Percentiles rank a stretch among this genome's conserved stretches.
Conservation (phyloP, 305 asterid species). For the Striga hermonthica region DNA sequence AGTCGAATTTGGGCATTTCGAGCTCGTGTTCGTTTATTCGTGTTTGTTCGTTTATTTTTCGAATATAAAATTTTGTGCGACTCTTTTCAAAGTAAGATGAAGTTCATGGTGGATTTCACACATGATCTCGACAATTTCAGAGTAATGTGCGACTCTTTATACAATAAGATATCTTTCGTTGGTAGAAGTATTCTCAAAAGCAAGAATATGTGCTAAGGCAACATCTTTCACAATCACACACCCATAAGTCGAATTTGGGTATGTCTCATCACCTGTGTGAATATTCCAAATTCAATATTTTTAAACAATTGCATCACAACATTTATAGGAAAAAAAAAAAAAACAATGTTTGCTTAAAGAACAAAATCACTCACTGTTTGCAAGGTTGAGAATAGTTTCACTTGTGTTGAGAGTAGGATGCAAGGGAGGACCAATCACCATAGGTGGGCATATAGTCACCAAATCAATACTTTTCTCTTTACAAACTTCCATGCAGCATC, state of each 20-base stretch:
- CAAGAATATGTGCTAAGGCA: constrained; percentile 52
- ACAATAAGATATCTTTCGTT: constrained; percentile 49
- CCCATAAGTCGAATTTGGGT: constrained; percentile 45
- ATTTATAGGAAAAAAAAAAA: no score
- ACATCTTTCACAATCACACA: constrained; percentile 63
- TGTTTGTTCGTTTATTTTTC: no score
- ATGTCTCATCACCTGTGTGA: constrained; percentile 44
- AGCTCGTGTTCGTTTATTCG: no score
- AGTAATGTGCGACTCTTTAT: constrained; percentile 47
- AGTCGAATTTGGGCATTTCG: no score
- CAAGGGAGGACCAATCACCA: constrained; percentile 43
- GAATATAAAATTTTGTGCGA: no score
- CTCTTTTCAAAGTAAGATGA: no score
- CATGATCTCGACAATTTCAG: constrained; percentile 44
- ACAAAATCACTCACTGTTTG: constrained; percentile 28
- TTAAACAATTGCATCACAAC: no score
- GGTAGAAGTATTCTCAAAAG: constrained; percentile 52
- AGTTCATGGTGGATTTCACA: constrained; percentile 40
- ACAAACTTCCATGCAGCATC: constrained; percentile 48
- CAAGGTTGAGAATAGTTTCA: constrained; percentile 32
- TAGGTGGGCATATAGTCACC: constrained; percentile 42
- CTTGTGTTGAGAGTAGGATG: constrained; percentile 49
- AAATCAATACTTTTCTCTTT: constrained; percentile 40
- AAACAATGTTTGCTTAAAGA: no score
- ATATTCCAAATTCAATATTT: no score